Conservation (phyloP, 495 filamentous ascomycete genomes). For the Xylaria flabelliformis region DNA sequence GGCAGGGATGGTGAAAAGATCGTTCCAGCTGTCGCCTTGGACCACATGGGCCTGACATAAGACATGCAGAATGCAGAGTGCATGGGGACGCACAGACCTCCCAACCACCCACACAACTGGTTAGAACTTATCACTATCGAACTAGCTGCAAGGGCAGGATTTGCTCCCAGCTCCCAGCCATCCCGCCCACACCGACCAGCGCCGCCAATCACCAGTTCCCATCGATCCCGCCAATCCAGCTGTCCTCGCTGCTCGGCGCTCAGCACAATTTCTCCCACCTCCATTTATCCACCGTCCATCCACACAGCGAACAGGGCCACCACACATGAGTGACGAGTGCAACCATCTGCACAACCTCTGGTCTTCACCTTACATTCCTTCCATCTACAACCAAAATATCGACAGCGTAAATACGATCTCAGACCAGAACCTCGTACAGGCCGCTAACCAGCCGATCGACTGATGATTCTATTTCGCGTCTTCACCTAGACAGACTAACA, state of each 20-base stretch:
- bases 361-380: neutral
- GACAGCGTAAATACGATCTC: conserved; percentile 15
- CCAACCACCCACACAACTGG: conserved; percentile 28
- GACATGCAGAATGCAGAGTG: neutral
- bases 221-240: conserved; percentile 21
- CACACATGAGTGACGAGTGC: conserved; percentile 12
- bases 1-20: neutral
- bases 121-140: too few species aligned
- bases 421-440: neutral
- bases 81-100: conserved; percentile 10
- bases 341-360: conserved; percentile 5
- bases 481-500: conserved; percentile 5
- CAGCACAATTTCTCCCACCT: conserved; percentile 19
- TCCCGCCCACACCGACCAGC: conserved; percentile 12
- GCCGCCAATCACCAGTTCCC: conserved; percentile 24
- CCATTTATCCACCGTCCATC: neutral
- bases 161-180: conserved; percentile 25
- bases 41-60: conserved; percentile 1
- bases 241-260: conserved; percentile 3
- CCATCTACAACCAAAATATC: neutral
- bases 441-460: conserved; percentile 8
- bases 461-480: conserved; percentile 18
- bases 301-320: neutral
- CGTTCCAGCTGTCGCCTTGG: neutral
- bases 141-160: conserved; percentile 21